Percentiles rank a stretch among this genome's conserved stretches.
phyloP scores from a whole-genome alignment of 176 grass and related monocot species.

The Phyllostachys edulis region DNA sequence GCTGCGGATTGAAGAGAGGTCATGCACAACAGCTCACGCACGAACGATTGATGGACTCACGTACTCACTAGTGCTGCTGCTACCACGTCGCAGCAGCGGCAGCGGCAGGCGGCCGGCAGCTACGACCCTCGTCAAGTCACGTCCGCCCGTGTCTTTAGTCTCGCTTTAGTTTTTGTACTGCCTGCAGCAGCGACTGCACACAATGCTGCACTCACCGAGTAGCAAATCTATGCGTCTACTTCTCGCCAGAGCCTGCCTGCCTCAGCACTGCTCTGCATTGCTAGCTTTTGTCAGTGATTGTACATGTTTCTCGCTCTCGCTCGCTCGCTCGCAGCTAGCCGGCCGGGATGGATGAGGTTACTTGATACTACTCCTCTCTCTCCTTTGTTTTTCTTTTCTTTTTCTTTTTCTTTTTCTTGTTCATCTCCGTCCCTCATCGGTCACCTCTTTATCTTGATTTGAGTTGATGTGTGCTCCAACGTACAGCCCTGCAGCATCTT shows the following conservation, averaged over 20 bases:
- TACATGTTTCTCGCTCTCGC: background rate
- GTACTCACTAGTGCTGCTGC: background rate
- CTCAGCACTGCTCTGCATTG: background rate
- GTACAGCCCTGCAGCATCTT: conserved; percentile 44
- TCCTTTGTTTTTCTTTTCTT: background rate
- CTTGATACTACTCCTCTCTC: background rate
- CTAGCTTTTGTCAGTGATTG: conserved; percentile 39
- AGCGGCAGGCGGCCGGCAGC: background rate
- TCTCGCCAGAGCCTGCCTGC: conserved; percentile 4
- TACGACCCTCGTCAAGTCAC: conserved; percentile 31
- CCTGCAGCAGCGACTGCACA: background rate
- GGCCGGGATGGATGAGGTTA: background rate
- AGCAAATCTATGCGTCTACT: conserved; percentile 37
- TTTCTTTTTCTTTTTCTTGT: conserved; percentile 15
- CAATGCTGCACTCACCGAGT: background rate
- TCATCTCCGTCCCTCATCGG: conserved; percentile 11
- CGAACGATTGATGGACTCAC: background rate
- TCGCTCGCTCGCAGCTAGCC: background rate
- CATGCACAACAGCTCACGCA: background rate
- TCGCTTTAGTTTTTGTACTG: background rate
- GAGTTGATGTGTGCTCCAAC: conserved; percentile 17
- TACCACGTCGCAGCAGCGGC: background rate
- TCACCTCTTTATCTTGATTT: background rate
- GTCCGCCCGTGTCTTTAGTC: conserved; percentile 39
- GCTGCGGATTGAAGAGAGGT: background rate